Conservation (phyloP, 2,329 filamentous ascomycete genomes). For the Diaporthe destruens region DNA sequence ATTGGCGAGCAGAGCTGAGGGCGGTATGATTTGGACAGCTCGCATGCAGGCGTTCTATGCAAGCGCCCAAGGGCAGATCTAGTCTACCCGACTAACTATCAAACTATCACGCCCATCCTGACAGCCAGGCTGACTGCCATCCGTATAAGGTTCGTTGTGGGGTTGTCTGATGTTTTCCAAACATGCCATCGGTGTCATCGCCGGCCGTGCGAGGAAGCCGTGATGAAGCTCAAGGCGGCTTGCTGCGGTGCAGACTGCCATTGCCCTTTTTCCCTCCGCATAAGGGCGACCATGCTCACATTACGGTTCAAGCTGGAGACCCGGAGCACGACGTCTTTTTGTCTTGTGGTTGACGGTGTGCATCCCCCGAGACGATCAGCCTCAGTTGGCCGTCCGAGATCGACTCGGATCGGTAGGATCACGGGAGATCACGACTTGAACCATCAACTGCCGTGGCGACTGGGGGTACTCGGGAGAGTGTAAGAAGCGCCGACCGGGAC, state of each 20-base stretch:
- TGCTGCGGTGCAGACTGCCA: not conserved
- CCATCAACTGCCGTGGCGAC: slow-evolving; percentile 6
- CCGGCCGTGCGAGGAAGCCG: not conserved
- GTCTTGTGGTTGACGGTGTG: not conserved
- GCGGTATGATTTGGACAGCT: slow-evolving; percentile 10
- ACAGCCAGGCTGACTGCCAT: not conserved
- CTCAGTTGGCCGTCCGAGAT: slow-evolving; percentile 25
- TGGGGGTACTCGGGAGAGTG: not conserved
- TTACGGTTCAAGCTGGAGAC: not conserved
- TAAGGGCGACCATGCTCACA: not conserved
- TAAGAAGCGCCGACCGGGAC: not conserved
- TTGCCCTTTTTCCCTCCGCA: not conserved
- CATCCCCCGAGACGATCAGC: slow-evolving; percentile 11
- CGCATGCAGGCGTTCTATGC: no score
- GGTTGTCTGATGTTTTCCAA: slow-evolving; percentile 7
- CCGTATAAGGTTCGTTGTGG: slow-evolving; percentile 4
- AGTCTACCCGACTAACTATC: no score
- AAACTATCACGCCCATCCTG: no score
- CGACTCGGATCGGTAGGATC: slow-evolving; percentile 33
- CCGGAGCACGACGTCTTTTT: not conserved
- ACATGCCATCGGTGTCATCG: not conserved
- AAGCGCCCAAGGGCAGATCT: no score
- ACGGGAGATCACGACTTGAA: slow-evolving; percentile 22
- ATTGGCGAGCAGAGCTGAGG: slow-evolving; percentile 18
- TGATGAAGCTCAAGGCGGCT: not conserved